These are phyloP conservation scores for Lactarius pseudohatsudake DNA, from an alignment of 768 basidiomycete species.

Conservation along the genomic window DNA sequence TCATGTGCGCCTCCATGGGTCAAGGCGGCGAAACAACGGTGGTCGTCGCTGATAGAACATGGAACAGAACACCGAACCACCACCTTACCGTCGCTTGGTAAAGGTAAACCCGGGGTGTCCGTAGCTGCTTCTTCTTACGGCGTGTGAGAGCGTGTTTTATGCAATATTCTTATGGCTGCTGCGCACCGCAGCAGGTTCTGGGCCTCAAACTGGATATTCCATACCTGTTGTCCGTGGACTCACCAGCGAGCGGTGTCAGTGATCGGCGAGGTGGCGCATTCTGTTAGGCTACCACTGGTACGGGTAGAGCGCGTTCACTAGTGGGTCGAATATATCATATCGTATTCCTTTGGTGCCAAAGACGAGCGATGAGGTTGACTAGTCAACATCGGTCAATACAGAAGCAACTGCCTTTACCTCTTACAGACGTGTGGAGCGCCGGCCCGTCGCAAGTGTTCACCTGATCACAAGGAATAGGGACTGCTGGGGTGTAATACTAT, in stretches of 20 bases:
- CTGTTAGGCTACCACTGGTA: slow-evolving; percentile 41
- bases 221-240: slow-evolving; percentile 38
- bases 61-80: slow-evolving; percentile 1
- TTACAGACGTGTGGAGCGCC: slow-evolving; percentile 45
- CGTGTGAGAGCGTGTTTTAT: not conserved
- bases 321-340: slow-evolving; percentile 50
- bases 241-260: not conserved
- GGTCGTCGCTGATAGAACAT: slow-evolving; percentile 1
- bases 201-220: slow-evolving; percentile 30
- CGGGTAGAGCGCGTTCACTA: slow-evolving; percentile 47
- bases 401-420: slow-evolving; percentile 37
- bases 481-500: slow-evolving; percentile 11
- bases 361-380: slow-evolving; percentile 33
- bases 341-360: slow-evolving; percentile 41
- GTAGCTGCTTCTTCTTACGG: not conserved
- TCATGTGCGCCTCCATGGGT: slow-evolving; percentile 1
- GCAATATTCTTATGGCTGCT: not conserved
- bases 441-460: slow-evolving; percentile 37
- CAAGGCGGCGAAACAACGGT: slow-evolving; percentile 5
- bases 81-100: not conserved
- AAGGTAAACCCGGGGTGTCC: slow-evolving; percentile 8
- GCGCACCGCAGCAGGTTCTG: slow-evolving; percentile 38
- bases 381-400: slow-evolving; percentile 43
- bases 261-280: slow-evolving; percentile 40
- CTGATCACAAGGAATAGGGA: slow-evolving; percentile 46